Evolutionary conservation across 257 asterid genomes (phyloP), one percentile per base, ranked within the genome.

Genomic region (Rauvolfia tetraphylla): DNA sequence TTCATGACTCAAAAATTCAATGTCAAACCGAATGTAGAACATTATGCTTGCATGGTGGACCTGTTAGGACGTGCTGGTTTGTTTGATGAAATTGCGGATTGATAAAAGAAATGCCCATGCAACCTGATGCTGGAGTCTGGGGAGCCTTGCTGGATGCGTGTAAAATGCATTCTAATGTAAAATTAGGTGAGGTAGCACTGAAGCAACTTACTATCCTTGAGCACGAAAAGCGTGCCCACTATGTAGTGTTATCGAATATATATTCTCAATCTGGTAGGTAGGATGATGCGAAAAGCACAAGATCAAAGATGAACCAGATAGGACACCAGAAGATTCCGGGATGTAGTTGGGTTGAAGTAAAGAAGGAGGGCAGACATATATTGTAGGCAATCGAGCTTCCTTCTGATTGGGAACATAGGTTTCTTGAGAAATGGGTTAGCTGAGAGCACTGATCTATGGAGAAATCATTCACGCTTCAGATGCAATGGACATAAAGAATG

Each of bases 11-110:
- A 73, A 62, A 68, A 22, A 57, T 75, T 70, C 70, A 14, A 65
- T 22, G 36, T 83, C 31, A 58, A 79, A 73, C 86, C 86, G 8
- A 56, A 68, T 36, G 46, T 83, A 46, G 79, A 83, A 49, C 86
- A 83, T 44, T 83, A 83, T 48, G 83, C 86, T 29, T 83, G 86
- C 42, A 66, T 83, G 83, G 86, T 83, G n/a, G 83, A 83, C 78
- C 67, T 83, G 42, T 72, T 83, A 66, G 86, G 86, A 7, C 83
- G 86, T 20, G 86, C 83, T 27, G 86, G 86, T 29, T 76, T 83
- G 46, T 79, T 83, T 34, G 74, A 78, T 59, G 87, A 72, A 73
- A 53, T 76, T 71, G 20, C 75, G 59, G 78, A 72, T 41, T 81
- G 67, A 33, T 79, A 42, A 36, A 78, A 42, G 76, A 53, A 75